These are phyloP conservation scores for Aspergillus sojae DNA, from an alignment of 2,329 filamentous ascomycete genomes.

Conservation along the genomic window DNA sequence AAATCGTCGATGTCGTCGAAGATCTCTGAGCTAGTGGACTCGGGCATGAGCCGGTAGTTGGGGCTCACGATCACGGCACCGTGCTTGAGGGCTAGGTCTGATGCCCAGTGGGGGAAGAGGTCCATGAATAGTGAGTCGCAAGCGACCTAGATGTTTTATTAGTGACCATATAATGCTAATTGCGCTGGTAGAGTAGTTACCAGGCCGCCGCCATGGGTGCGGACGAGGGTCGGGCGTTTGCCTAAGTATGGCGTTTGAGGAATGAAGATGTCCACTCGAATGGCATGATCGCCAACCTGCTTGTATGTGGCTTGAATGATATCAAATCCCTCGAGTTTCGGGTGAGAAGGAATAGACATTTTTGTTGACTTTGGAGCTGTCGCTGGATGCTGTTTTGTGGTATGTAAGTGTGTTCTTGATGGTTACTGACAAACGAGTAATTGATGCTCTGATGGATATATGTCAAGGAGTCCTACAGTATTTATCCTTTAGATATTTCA, in stretches of 20 bases:
- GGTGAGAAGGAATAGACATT: not conserved
- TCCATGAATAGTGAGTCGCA: conserved; percentile 15
- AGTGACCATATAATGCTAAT: not conserved
- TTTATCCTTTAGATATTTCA: not conserved
- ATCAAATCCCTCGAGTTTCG: not conserved
- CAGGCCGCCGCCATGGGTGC: not conserved
- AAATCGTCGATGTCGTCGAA: conserved; percentile 52
- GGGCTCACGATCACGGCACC: conserved; percentile 51
- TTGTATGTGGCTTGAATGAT: not conserved
- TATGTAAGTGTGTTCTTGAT: not conserved
- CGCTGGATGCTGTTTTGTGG: too few relatives aligned
- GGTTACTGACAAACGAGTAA: not conserved
- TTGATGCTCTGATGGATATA: not conserved
- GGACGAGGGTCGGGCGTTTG: not conserved
- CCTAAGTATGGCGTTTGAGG: not conserved
- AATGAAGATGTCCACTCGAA: not conserved
- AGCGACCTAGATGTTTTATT: not conserved
- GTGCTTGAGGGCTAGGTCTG: conserved; percentile 43
- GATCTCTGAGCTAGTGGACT: conserved; percentile 50
- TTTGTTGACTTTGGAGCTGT: not conserved
- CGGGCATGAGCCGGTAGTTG: conserved; percentile 57
- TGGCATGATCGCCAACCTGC: not conserved
- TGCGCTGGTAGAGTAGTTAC: not conserved
- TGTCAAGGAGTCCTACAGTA: not conserved
- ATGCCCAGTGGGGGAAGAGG: conserved; percentile 37